These are phyloP conservation scores for Talaromyces liani DNA, from an alignment of 495 filamentous ascomycete genomes.

Conservation along the genomic window DNA sequence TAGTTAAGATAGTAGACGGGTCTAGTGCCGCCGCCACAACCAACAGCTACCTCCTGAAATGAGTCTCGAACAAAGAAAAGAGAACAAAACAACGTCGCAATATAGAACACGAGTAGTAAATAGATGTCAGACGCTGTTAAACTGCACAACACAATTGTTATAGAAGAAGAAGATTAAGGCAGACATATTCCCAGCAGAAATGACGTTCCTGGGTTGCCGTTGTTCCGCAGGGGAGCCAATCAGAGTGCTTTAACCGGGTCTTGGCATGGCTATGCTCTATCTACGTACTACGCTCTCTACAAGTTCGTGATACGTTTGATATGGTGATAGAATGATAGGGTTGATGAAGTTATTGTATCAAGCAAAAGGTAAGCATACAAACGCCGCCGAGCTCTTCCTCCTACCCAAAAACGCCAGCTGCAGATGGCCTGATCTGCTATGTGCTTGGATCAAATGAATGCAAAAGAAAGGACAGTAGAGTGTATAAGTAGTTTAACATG, in stretches of 20 bases:
- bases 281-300: neutral
- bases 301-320: neutral
- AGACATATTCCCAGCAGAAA: conserved; percentile 14
- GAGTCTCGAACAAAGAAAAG: neutral
- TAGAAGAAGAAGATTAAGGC: conserved; percentile 2
- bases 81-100: neutral
- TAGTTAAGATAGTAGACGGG: neutral
- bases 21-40: neutral
- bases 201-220: conserved; percentile 21
- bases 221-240: neutral
- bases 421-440: conserved; percentile 4
- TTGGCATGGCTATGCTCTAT: neutral
- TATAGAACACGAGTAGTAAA: neutral
- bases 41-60: neutral
- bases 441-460: neutral
- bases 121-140: neutral
- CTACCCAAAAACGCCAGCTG: conserved; percentile 1
- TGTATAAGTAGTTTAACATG: neutral
- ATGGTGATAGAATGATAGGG: neutral
- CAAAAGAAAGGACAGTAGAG: neutral
- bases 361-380: neutral
- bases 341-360: neutral
- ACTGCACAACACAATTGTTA: neutral
- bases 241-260: neutral
- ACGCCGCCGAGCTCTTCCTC: neutral